Evolutionary conservation across 371 early-diverging fungal genomes (phyloP).

Genomic region (Saksenaea oblongispora): DNA sequence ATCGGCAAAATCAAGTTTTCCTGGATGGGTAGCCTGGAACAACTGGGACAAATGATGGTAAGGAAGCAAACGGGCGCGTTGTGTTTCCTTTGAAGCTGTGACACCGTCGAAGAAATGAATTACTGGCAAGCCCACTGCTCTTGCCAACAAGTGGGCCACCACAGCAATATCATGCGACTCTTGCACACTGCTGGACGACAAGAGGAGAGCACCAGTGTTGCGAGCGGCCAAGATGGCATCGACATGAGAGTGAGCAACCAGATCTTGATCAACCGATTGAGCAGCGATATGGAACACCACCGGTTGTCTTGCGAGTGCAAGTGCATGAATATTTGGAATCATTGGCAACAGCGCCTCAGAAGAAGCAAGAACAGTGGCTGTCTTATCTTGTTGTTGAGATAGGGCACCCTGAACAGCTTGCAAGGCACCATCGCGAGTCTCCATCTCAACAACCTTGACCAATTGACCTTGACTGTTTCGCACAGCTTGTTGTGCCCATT

Average conservation of each 20-base stretch:
- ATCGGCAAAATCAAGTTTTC: constrained; percentile 17
- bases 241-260: constrained; percentile 58
- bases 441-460: constrained; percentile 70
- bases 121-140: constrained; percentile 63
- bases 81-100: constrained; percentile 46
- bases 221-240: constrained; percentile 70
- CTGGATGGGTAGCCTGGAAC: constrained; percentile 7
- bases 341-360: constrained; percentile 77
- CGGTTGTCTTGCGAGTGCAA: constrained; percentile 62
- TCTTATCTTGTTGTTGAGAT: constrained; percentile 39
- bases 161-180: constrained; percentile 81
- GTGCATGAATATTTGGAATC: constrained; percentile 78
- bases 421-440: constrained; percentile 82
- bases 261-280: constrained; percentile 60
- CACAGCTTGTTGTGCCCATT: constrained; percentile 57
- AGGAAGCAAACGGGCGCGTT: constrained; percentile 48
- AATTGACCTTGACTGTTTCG: constrained; percentile 65
- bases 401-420: constrained; percentile 82
- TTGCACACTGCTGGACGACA: constrained; percentile 74
- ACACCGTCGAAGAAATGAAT: constrained; percentile 77
- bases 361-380: constrained; percentile 65
- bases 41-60: constrained; percentile 43
- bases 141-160: constrained; percentile 67
- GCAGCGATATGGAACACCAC: constrained; percentile 85
- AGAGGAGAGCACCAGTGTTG: constrained; percentile 65